Conservation (phyloP, 106 monocot species). For the Xerophyta viscosa region DNA sequence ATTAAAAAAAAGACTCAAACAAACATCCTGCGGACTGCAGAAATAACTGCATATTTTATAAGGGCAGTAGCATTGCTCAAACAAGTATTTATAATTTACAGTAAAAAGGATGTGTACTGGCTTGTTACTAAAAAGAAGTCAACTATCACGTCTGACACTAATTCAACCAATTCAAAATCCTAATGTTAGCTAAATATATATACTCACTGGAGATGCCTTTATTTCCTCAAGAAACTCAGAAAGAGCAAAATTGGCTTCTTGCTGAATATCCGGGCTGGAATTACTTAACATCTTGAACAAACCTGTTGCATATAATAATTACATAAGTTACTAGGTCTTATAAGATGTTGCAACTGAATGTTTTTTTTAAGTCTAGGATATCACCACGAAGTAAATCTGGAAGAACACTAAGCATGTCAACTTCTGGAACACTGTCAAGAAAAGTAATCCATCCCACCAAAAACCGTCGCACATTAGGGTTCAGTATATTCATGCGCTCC, state of each 20-base stretch:
- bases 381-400: conserved; percentile 99
- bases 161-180: no score
- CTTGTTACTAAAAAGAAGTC: no score
- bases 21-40: no score
- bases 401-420: conserved; percentile 99
- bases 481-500: conserved; percentile 98
- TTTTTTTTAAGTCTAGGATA: not conserved
- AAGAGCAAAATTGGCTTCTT: conserved; percentile 97
- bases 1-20: no score
- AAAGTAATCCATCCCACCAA: conserved; percentile 99
- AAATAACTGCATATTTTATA: no score
- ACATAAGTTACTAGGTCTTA: not conserved
- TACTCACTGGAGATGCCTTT: conserved; percentile 92
- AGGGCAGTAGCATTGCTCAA: no score
- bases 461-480: conserved; percentile 91
- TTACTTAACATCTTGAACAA: conserved; percentile 99
- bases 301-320: conserved; percentile 31
- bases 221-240: conserved; percentile 98
- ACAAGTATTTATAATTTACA: no score
- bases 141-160: no score
- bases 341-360: not conserved
- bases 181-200: no score
- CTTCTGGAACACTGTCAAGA: conserved; percentile 94
- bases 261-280: conserved; percentile 91
- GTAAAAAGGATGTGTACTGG: no score